phyloP scores from a whole-genome alignment of 2,329 filamentous ascomycete species.

The Hortaea werneckii region DNA sequence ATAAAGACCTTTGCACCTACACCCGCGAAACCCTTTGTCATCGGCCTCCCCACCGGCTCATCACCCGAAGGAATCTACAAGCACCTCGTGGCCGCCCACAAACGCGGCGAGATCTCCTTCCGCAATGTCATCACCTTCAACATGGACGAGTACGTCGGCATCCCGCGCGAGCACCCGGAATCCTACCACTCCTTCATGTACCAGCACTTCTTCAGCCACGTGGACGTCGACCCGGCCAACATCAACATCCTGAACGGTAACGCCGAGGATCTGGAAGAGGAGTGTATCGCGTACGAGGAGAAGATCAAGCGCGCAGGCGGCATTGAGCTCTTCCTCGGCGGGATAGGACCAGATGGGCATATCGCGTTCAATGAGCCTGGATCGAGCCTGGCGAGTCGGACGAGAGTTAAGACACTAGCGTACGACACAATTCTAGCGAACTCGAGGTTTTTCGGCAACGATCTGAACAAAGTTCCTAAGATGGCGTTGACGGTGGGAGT shows the following conservation, averaged over 20 bases:
- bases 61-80: constrained; percentile 71
- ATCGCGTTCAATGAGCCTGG: constrained; percentile 88
- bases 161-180: constrained; percentile 72
- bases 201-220: constrained; percentile 79
- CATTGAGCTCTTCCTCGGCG: constrained; percentile 77
- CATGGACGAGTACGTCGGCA: constrained; percentile 85
- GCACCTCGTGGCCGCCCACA: constrained; percentile 61
- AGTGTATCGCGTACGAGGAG: constrained; percentile 70
- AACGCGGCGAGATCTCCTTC: constrained; percentile 68
- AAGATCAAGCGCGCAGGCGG: constrained; percentile 65
- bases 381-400: constrained; percentile 65
- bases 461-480: constrained; percentile 62
- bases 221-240: constrained; percentile 71
- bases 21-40: constrained; percentile 63
- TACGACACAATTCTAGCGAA: constrained; percentile 83
- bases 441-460: constrained; percentile 70
- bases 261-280: constrained; percentile 61
- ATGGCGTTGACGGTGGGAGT: constrained; percentile 81
- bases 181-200: constrained; percentile 92
- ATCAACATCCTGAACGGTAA: constrained; percentile 81
- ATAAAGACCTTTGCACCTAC: constrained; percentile 70
- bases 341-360: constrained; percentile 77
- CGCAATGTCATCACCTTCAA: constrained; percentile 86
- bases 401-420: constrained; percentile 75
- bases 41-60: constrained; percentile 74